Percentiles rank a stretch among this genome's conserved stretches.
These are phyloP conservation scores for Boletus sensibilis DNA, from an alignment of 768 basidiomycete species.

Conservation along the genomic window DNA sequence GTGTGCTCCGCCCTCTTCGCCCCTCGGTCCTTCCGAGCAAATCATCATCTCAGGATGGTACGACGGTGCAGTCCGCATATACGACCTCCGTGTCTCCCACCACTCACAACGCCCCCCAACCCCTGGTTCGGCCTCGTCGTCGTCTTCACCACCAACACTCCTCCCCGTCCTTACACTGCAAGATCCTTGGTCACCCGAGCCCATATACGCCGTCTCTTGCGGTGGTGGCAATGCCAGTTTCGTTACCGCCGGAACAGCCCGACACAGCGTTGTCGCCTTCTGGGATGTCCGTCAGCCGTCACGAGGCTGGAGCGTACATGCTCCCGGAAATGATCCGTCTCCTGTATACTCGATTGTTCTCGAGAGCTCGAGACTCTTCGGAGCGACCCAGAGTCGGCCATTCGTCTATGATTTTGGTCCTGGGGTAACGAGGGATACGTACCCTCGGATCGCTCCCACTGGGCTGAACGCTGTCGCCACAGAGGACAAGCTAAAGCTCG, in stretches of 20 bases:
- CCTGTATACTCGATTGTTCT: constrained; percentile 74
- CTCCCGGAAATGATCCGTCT: constrained; percentile 74
- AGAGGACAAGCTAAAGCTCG: constrained; percentile 30
- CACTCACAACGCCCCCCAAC: constrained; percentile 14
- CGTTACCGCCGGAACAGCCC: constrained; percentile 73
- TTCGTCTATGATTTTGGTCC: constrained; percentile 83
- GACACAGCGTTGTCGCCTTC: constrained; percentile 75
- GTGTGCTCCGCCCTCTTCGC: constrained; percentile 56
- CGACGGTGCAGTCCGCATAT: constrained; percentile 69
- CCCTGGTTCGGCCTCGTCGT: constrained; percentile 1
- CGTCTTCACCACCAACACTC: constrained; percentile 37
- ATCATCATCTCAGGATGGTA: constrained; percentile 81
- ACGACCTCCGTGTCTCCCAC: constrained; percentile 62
- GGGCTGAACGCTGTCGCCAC: constrained; percentile 23
- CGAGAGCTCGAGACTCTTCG: constrained; percentile 78
- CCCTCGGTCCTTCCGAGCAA: constrained; percentile 69
- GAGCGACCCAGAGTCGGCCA: constrained; percentile 71
- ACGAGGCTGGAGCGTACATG: constrained; percentile 74
- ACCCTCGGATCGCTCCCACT: constrained; percentile 37
- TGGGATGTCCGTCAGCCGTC: constrained; percentile 73
- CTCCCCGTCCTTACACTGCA: constrained; percentile 57
- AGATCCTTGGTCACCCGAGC: constrained; percentile 69
- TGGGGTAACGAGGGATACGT: constrained; percentile 54
- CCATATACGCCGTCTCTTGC: constrained; percentile 73
- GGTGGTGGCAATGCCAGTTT: constrained; percentile 69